Evolutionary conservation across 805 yeast species (phyloP).

Genomic region (Saccharomycopsis schoenii): DNA sequence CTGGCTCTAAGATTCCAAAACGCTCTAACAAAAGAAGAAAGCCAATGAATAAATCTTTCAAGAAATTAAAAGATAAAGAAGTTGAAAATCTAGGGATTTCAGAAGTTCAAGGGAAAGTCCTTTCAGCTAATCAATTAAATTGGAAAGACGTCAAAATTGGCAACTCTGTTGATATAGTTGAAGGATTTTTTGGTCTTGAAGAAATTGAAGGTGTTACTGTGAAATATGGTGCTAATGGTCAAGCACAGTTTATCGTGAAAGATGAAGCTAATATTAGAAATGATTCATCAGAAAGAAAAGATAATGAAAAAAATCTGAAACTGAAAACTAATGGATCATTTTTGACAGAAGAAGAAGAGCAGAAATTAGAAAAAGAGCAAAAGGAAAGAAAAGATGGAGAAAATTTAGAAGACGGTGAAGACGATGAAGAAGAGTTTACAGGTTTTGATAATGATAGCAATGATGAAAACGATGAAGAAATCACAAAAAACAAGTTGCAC

Average conservation of each 20-base stretch:
- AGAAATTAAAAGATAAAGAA: neutral
- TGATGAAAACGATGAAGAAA: conserved; percentile 20
- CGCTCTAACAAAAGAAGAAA: neutral
- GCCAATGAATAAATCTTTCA: neutral
- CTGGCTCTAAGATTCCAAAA: neutral
- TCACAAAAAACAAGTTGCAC: conserved; percentile 1
- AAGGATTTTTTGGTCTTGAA: conserved; percentile 87
- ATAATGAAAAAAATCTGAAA: conserved; percentile 5
- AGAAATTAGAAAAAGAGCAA: conserved; percentile 21
- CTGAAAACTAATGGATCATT: conserved; percentile 16
- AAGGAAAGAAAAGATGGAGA: conserved; percentile 15
- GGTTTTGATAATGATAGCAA: conserved; percentile 17
- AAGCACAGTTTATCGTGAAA: conserved; percentile 45
- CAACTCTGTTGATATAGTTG: conserved; percentile 75
- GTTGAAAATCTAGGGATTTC: neutral
- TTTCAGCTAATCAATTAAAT: conserved; percentile 40
- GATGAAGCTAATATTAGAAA: conserved; percentile 25
- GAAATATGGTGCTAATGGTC: conserved; percentile 52
- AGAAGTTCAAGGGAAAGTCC: conserved; percentile 26
- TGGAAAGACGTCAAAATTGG: conserved; percentile 85
- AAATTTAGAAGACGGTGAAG: conserved; percentile 19
- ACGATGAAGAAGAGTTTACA: conserved; percentile 20
- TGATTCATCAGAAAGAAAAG: conserved; percentile 18
- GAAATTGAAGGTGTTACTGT: conserved; percentile 92
- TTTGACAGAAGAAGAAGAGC: conserved; percentile 19